These are phyloP conservation scores for Ilex asprella DNA, from an alignment of 257 asterid genomes.

Conservation along the genomic window DNA sequence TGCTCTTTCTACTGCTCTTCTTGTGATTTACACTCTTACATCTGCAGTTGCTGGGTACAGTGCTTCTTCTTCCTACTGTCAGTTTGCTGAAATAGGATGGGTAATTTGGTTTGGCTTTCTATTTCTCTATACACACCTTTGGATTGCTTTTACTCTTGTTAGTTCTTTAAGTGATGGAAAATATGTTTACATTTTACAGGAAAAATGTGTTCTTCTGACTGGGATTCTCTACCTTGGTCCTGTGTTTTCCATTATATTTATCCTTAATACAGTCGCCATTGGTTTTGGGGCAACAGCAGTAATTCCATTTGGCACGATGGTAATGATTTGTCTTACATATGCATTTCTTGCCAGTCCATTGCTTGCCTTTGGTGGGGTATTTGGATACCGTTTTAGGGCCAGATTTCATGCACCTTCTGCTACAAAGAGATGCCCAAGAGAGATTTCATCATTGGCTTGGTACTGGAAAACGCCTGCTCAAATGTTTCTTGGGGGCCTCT, in stretches of 20 bases:
- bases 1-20: conserved; percentile 41
- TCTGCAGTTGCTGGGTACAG: conserved; percentile 70
- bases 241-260: conserved; percentile 29
- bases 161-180: neutral
- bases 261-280: conserved; percentile 50
- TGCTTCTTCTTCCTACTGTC: conserved; percentile 59
- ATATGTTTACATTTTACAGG: conserved; percentile 34
- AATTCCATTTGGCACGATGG: conserved; percentile 59
- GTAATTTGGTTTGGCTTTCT: conserved; percentile 29
- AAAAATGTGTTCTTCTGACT: conserved; percentile 36
- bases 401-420: conserved; percentile 38
- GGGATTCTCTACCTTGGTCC: conserved; percentile 58
- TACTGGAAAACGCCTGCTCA: conserved; percentile 59
- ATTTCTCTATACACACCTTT: neutral
- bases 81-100: conserved; percentile 59
- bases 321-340: conserved; percentile 37
- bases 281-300: conserved; percentile 52
- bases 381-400: conserved; percentile 46
- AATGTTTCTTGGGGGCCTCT: conserved; percentile 77
- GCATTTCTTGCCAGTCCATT: conserved; percentile 59
- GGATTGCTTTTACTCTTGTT: conserved; percentile 8
- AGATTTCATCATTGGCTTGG: conserved; percentile 51
- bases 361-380: conserved; percentile 48
- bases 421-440: conserved; percentile 47
- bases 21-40: conserved; percentile 52